Conservation (phyloP, 345 rosid species). For the Reutealis trisperma region DNA sequence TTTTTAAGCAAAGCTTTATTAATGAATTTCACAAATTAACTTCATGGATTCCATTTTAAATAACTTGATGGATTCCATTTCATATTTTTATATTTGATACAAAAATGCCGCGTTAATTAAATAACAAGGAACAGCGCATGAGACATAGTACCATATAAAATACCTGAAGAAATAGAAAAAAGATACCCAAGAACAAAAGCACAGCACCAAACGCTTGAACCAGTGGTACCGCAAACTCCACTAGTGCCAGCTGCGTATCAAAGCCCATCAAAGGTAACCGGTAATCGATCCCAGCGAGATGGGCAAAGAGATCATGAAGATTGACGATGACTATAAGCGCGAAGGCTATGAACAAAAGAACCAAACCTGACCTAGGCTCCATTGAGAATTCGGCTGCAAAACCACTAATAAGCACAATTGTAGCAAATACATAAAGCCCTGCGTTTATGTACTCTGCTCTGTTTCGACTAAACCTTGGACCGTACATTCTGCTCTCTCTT, state of each 20-base stretch:
- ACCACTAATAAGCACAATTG: slow-evolving; percentile 57
- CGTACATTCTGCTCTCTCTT: slow-evolving; percentile 68
- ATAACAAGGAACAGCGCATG: neutral
- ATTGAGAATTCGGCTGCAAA: slow-evolving; percentile 58
- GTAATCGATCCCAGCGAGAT: slow-evolving; percentile 74
- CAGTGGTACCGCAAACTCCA: slow-evolving; percentile 73
- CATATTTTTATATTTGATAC: too few species aligned
- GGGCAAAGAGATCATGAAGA: slow-evolving; percentile 74
- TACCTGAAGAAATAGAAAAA: slow-evolving; percentile 71
- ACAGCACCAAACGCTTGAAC: slow-evolving; percentile 64
- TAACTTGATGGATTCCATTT: too few species aligned
- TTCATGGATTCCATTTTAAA: too few species aligned
- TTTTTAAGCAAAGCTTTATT: too few species aligned
- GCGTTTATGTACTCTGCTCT: slow-evolving; percentile 78
- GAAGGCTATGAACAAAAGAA: slow-evolving; percentile 57
- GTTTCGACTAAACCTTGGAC: slow-evolving; percentile 52
- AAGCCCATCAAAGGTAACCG: slow-evolving; percentile 51
- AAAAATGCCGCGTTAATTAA: too few species aligned
- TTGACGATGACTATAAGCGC: slow-evolving; percentile 53
- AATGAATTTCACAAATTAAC: too few species aligned
- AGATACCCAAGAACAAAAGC: slow-evolving; percentile 56
- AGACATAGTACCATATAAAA: too few species aligned
- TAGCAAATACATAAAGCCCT: slow-evolving; percentile 67
- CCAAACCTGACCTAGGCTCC: slow-evolving; percentile 72
- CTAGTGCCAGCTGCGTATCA: slow-evolving; percentile 74